Percentiles rank a stretch among this genome's conserved stretches.
These are phyloP conservation scores for Ustilaginoidea virens DNA, from an alignment of 2,329 filamentous ascomycete species.

Conservation along the genomic window DNA sequence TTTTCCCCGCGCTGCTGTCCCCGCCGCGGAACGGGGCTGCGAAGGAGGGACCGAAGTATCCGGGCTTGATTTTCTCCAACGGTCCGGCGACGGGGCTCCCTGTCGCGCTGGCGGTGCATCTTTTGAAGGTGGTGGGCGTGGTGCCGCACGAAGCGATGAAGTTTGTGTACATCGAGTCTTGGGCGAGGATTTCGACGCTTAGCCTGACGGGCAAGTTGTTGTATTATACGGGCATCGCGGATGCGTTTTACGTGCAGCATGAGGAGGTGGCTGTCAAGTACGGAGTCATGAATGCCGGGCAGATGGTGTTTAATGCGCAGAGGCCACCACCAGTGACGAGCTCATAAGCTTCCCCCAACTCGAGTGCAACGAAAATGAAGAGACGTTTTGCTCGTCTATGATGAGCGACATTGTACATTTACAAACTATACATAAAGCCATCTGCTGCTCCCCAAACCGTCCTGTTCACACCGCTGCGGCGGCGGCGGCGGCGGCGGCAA, in stretches of 20 bases:
- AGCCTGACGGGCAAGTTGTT: slow-evolving; percentile 77
- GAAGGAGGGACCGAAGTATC: slow-evolving; percentile 29
- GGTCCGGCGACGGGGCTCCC: slow-evolving; percentile 81
- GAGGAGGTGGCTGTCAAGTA: slow-evolving; percentile 38
- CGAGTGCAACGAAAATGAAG: too few relatives aligned
- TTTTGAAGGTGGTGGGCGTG: slow-evolving; percentile 29
- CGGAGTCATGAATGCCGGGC: slow-evolving; percentile 20
- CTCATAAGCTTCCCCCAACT: too few relatives aligned
- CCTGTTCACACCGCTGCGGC: slow-evolving; percentile 1
- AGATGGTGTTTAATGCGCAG: slow-evolving; percentile 23
- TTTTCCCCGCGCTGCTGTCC: slow-evolving; percentile 38
- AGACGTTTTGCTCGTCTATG: too few relatives aligned
- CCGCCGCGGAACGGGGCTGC: slow-evolving; percentile 12
- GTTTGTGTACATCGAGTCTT: slow-evolving; percentile 81
- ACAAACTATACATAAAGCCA: too few relatives aligned
- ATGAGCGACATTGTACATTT: too few relatives aligned
- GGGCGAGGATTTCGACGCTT: slow-evolving; percentile 68
- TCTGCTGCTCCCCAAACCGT: not conserved
- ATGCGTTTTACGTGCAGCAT: slow-evolving; percentile 76
- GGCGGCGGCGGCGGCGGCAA: slow-evolving; percentile 7
- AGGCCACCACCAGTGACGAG: too few relatives aligned
- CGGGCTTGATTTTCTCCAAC: slow-evolving; percentile 70
- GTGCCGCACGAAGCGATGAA: slow-evolving; percentile 42
- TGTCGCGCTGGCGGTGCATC: slow-evolving; percentile 36
- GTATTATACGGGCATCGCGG: slow-evolving; percentile 45